Evolutionary conservation across 2,329 filamentous ascomycete species (phyloP).

Genomic region (Fusarium sterilihyphosum): DNA sequence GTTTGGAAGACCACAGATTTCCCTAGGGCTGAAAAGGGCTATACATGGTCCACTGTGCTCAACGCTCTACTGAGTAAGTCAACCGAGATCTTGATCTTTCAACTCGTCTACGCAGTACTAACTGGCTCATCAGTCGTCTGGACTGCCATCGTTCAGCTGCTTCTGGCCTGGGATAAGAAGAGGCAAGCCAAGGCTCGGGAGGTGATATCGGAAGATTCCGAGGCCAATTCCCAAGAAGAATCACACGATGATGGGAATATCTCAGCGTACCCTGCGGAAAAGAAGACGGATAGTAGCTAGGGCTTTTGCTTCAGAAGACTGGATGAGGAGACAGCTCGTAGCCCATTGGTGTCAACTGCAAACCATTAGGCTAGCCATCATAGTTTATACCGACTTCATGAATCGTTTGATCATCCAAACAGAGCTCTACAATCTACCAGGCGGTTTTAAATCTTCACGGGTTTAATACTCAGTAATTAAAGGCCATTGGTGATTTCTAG

Average conservation of each 20-base stretch:
- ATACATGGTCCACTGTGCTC: background rate
- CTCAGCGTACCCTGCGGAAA: background rate
- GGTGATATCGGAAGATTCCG: background rate
- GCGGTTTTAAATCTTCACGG: too few species aligned
- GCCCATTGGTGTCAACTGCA: background rate
- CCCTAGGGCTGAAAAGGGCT: background rate
- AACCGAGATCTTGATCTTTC: accelerated
- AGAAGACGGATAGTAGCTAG: background rate
- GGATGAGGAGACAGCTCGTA: too few species aligned
- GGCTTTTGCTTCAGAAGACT: too few species aligned
- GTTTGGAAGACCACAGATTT: conserved; percentile 4
- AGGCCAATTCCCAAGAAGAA: background rate
- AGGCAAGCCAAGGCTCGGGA: background rate
- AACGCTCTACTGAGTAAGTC: conserved; percentile 3
- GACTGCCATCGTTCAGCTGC: background rate
- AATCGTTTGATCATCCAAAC: background rate
- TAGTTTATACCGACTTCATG: too few species aligned
- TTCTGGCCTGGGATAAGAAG: background rate
- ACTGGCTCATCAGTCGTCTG: background rate
- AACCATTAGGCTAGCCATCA: background rate
- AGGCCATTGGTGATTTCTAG: background rate
- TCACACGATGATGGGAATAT: background rate
- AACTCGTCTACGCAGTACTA: accelerated
- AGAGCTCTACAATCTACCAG: background rate
- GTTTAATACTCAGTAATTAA: accelerated